phyloP scores from a whole-genome alignment of 345 rosid genomes.

The Trapa incisa region DNA sequence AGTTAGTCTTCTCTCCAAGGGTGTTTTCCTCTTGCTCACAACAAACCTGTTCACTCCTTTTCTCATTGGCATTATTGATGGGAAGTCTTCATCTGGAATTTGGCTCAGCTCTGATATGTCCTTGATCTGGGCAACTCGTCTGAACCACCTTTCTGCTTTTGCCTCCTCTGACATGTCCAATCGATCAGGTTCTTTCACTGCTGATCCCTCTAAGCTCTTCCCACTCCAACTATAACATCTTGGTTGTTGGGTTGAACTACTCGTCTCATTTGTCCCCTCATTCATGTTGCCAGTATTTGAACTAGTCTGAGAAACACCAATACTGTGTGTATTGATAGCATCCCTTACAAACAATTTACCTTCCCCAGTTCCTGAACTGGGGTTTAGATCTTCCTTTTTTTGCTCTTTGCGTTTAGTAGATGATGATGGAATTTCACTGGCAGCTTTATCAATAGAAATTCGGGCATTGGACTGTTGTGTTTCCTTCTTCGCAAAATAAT shows the following conservation, averaged over 20 bases:
- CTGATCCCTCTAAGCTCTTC: constrained; percentile 86
- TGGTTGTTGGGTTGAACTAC: constrained; percentile 14
- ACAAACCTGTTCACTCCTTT: constrained; percentile 96
- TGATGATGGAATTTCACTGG: constrained; percentile 6
- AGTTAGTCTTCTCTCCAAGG: constrained; percentile 76
- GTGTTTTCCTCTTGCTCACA: constrained; percentile 91
- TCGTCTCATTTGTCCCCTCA: constrained; percentile 5
- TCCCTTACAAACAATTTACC: constrained; percentile 8
- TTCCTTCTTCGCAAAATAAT: constrained; percentile 50
- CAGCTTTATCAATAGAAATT: constrained; percentile 14
- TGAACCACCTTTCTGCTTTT: constrained; percentile 95
- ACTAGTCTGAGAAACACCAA: constrained; percentile 10
- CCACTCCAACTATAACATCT: constrained; percentile 33
- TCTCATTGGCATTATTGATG: constrained; percentile 97
- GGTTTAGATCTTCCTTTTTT: constrained; percentile 13
- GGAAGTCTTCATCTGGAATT: constrained; percentile 96
- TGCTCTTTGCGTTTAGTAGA: constrained; percentile 5
- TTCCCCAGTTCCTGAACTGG: constrained; percentile 11
- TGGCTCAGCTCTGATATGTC: constrained; percentile 96
- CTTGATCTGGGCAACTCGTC: constrained; percentile 77
- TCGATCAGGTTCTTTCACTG: constrained; percentile 69
- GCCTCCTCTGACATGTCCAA: constrained; percentile 99
- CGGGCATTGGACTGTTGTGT: constrained; percentile 20
- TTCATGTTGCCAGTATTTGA: constrained; percentile 6
- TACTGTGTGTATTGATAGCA: constrained; percentile 5